These are phyloP conservation scores for Sclerotinia subarctica DNA, from an alignment of 2,329 filamentous ascomycete genomes.

Conservation along the genomic window DNA sequence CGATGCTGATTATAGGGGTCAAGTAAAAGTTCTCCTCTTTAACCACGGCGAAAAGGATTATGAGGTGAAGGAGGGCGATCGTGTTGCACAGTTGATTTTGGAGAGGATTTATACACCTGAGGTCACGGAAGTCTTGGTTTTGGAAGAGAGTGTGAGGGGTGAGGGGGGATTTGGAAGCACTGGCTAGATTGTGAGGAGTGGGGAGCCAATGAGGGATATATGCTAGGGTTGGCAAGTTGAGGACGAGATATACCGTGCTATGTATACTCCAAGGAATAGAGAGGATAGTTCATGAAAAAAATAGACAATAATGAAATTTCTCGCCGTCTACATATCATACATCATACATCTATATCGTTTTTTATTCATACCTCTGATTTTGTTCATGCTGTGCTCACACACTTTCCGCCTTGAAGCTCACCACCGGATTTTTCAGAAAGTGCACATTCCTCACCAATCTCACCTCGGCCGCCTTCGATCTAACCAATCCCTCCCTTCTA, in stretches of 20 bases:
- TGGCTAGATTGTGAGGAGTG: conserved; percentile 44
- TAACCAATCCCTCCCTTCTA: conserved; percentile 57
- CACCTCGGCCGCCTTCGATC: conserved; percentile 85
- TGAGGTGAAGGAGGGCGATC: conserved; percentile 77
- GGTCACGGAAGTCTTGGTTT: conserved; percentile 80
- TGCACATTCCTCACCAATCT: conserved; percentile 73
- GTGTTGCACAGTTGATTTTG: conserved; percentile 87
- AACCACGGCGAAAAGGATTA: conserved; percentile 87
- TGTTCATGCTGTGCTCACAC: conserved; percentile 35
- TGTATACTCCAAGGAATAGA: background rate
- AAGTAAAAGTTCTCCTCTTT: conserved; percentile 91
- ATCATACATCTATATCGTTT: background rate
- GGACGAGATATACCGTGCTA: background rate
- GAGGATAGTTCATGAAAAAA: background rate
- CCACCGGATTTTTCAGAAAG: conserved; percentile 62
- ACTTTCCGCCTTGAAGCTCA: conserved; percentile 58
- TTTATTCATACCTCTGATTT: background rate
- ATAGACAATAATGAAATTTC: conserved; percentile 3
- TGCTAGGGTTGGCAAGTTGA: background rate
- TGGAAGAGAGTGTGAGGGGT: conserved; percentile 87
- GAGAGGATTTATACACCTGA: conserved; percentile 94
- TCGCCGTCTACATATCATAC: background rate
- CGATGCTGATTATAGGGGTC: conserved; percentile 93
- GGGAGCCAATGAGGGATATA: background rate
- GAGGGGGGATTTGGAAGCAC: conserved; percentile 92